phyloP scores from a whole-genome alignment of 2,329 filamentous ascomycete species.

The Cryphonectria radicalis region DNA sequence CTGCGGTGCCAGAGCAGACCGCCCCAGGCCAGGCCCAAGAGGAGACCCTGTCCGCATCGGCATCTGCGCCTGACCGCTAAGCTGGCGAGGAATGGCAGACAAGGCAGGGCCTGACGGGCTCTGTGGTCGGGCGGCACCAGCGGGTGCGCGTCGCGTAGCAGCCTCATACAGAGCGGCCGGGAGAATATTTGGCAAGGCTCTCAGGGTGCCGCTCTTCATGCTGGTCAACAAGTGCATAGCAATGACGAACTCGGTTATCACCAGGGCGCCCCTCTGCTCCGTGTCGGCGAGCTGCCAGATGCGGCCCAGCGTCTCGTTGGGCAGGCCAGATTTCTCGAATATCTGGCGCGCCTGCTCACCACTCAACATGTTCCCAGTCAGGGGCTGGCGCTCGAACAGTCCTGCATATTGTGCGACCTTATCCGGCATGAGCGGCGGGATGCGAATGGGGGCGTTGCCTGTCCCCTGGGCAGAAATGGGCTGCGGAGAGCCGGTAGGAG shows the following conservation, averaged over 20 bases:
- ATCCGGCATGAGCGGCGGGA: slow-evolving; percentile 84
- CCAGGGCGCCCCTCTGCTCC: slow-evolving; percentile 85
- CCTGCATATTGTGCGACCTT: slow-evolving; percentile 87
- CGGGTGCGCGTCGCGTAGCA: slow-evolving; percentile 70
- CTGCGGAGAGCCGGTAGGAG: slow-evolving; percentile 42
- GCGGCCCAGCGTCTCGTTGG: slow-evolving; percentile 87
- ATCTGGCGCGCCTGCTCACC: slow-evolving; percentile 90
- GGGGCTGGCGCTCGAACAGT: slow-evolving; percentile 88
- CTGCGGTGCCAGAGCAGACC: slow-evolving; percentile 52
- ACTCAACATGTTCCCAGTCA: slow-evolving; percentile 73
- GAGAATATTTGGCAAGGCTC: slow-evolving; percentile 77
- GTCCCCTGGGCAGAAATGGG: slow-evolving; percentile 57
- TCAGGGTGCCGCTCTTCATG: slow-evolving; percentile 81
- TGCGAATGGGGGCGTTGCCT: slow-evolving; percentile 73
- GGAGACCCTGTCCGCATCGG: slow-evolving; percentile 67
- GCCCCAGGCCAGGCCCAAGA: slow-evolving; percentile 44
- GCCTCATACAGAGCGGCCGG: slow-evolving; percentile 90
- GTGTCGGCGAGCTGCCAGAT: slow-evolving; percentile 97
- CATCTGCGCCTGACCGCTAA: slow-evolving; percentile 67
- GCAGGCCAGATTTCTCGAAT: slow-evolving; percentile 88
- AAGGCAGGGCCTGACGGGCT: slow-evolving; percentile 57
- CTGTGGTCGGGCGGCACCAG: slow-evolving; percentile 50
- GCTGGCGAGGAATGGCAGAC: slow-evolving; percentile 78
- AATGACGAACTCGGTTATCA: slow-evolving; percentile 91
- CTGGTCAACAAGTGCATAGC: slow-evolving; percentile 97